Percentiles rank a stretch among this genome's conserved stretches.
These are phyloP conservation scores for Tubosaeta brunneosetosa DNA, from an alignment of 768 basidiomycete species.

Conservation along the genomic window DNA sequence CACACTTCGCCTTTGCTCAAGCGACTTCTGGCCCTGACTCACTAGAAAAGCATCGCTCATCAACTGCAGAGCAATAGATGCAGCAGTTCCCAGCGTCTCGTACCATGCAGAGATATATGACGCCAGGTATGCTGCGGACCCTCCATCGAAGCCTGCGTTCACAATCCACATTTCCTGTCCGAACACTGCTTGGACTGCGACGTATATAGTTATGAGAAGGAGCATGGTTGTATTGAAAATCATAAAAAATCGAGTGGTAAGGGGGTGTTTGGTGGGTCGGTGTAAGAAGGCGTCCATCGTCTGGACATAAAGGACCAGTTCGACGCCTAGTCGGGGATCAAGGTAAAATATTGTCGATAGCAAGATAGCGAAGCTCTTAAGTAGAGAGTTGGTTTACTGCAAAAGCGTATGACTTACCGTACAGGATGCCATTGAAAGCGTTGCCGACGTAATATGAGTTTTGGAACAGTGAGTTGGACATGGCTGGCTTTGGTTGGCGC, in stretches of 20 bases:
- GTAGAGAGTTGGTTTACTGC: no score
- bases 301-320: neutral
- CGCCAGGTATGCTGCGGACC: neutral
- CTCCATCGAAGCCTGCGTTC: neutral
- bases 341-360: neutral
- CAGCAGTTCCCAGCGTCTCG: neutral
- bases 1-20: no score
- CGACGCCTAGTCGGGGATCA: neutral
- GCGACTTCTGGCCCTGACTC: neutral
- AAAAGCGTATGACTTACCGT: neutral
- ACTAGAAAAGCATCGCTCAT: neutral
- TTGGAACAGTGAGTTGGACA: neutral
- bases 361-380: neutral
- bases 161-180: neutral
- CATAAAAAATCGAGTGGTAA: neutral
- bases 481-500: neutral
- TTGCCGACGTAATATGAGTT: neutral
- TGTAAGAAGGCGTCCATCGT: neutral
- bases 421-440: neutral
- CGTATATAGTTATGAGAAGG: neutral
- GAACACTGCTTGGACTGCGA: neutral
- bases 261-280: neutral
- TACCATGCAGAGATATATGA: neutral
- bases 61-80: neutral
- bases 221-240: neutral